Conservation (phyloP, 352 stramenopile genomes). For the Phytopythium delawarense region DNA sequence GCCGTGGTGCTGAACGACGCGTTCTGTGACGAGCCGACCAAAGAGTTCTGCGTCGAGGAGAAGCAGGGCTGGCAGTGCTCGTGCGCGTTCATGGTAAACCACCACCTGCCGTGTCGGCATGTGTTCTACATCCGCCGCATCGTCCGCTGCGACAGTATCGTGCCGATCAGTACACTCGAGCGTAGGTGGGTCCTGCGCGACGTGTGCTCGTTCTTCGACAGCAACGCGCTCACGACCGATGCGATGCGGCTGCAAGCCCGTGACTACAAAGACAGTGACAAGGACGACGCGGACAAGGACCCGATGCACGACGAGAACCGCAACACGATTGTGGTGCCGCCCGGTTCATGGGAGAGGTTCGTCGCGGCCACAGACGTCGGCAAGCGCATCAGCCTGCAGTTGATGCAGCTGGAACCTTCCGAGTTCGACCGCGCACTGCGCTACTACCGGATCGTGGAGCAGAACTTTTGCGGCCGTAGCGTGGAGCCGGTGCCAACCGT, state of each 20-base stretch:
- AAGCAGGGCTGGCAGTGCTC: slow-evolving; percentile 32
- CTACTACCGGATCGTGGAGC: slow-evolving; percentile 36
- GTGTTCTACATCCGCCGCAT: slow-evolving; percentile 33
- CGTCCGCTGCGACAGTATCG: slow-evolving; percentile 23
- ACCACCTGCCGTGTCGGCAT: slow-evolving; percentile 27
- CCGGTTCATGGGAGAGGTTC: slow-evolving; percentile 28
- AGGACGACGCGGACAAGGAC: background rate
- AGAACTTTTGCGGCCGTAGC: slow-evolving; percentile 8
- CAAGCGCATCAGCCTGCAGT: slow-evolving; percentile 23
- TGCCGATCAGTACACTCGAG: slow-evolving; percentile 23
- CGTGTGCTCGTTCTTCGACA: slow-evolving; percentile 20
- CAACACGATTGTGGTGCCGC: slow-evolving; percentile 13
- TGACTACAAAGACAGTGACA: slow-evolving; percentile 4
- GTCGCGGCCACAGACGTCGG: slow-evolving; percentile 25
- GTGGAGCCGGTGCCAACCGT: background rate
- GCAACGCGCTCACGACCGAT: slow-evolving; percentile 4
- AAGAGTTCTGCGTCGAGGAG: slow-evolving; percentile 30
- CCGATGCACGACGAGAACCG: slow-evolving; percentile 6
- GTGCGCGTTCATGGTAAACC: slow-evolving; percentile 33
- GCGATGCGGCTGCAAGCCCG: background rate
- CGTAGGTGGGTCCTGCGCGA: slow-evolving; percentile 23
- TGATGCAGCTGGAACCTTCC: slow-evolving; percentile 25
- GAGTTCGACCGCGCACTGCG: slow-evolving; percentile 23
- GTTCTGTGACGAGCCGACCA: slow-evolving; percentile 25
- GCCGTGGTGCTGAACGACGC: slow-evolving; percentile 22